A percentile compares a stretch with the other conserved stretches of the same genome.
Conservation (phyloP, 1,284 basidiomycete species). For the Ganoderma resinaceum region DNA sequence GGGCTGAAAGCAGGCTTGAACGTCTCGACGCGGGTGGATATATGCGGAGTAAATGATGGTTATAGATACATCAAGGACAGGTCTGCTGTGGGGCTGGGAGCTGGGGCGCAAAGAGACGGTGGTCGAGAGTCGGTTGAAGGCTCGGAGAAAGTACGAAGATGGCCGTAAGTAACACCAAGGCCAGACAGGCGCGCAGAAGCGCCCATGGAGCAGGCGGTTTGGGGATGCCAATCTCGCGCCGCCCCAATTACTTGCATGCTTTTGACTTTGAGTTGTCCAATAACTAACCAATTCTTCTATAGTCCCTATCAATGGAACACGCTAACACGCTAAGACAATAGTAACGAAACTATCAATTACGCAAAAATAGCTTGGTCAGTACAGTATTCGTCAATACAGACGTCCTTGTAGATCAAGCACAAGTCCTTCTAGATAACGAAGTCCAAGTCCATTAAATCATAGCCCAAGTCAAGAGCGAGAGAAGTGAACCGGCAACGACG, state of each 20-base stretch:
- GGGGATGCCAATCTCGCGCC: neutral
- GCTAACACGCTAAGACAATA: neutral
- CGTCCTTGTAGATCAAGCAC: constrained; percentile 4
- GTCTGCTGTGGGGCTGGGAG: neutral
- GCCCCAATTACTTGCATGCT: neutral
- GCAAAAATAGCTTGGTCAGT: neutral
- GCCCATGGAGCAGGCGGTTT: neutral
- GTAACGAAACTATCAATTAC: neutral
- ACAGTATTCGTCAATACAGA: neutral
- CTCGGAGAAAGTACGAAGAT: neutral
- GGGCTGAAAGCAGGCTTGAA: no score
- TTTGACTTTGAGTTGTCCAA: neutral
- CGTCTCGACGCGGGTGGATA: neutral
- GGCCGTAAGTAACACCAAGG: neutral
- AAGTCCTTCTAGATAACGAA: neutral
- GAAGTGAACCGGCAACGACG: neutral
- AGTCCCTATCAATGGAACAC: no score
- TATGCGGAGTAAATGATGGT: neutral
- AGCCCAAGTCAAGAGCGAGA: constrained; percentile 8
- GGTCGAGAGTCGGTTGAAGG: neutral
- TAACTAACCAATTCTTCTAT: neutral
- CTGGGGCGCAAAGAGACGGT: neutral
- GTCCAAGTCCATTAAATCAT: neutral
- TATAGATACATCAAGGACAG: constrained; percentile 7
- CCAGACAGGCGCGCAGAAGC: neutral